A percentile compares a stretch with the other conserved stretches of the same genome.
Evolutionary conservation across 352 stramenopile genomes (phyloP).

Genomic region (Pythium pyrilobum): DNA sequence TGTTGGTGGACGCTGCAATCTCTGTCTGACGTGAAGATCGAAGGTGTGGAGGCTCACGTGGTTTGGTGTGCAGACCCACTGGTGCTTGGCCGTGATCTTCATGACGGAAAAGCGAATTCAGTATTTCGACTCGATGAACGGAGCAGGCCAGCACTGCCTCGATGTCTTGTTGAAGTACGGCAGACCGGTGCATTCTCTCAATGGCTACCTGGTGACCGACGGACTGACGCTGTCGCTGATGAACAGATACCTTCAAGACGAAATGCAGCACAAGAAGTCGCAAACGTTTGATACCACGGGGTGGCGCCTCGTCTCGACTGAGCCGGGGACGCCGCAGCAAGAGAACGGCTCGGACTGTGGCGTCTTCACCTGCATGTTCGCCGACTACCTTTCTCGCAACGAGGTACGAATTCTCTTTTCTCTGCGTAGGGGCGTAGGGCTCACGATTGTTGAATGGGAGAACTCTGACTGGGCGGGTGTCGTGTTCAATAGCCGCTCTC

Average conservation of each 20-base stretch:
- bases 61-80: conserved; percentile 57
- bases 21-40: background rate
- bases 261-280: conserved; percentile 84
- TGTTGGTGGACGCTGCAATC: too few relatives aligned
- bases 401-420: conserved; percentile 28
- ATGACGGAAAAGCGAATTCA: conserved; percentile 88
- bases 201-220: background rate
- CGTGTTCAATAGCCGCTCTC: conserved; percentile 34
- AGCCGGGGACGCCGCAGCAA: conserved; percentile 63
- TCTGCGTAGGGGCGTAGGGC: too few relatives aligned
- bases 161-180: conserved; percentile 57
- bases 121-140: conserved; percentile 85
- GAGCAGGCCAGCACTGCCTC: conserved; percentile 59
- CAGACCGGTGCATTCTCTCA: background rate
- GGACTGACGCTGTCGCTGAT: background rate
- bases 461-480: too few relatives aligned
- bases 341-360: conserved; percentile 82
- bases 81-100: conserved; percentile 83
- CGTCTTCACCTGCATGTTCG: conserved; percentile 86
- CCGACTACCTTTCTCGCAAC: conserved; percentile 69
- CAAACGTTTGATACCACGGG: conserved; percentile 46
- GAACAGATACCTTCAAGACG: conserved; percentile 75
- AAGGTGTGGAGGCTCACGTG: background rate
- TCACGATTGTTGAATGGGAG: too few relatives aligned
- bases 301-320: conserved; percentile 63